Evolutionary conservation across 371 early-diverging fungal genomes (phyloP).

Genomic region (Mortierella sp.): DNA sequence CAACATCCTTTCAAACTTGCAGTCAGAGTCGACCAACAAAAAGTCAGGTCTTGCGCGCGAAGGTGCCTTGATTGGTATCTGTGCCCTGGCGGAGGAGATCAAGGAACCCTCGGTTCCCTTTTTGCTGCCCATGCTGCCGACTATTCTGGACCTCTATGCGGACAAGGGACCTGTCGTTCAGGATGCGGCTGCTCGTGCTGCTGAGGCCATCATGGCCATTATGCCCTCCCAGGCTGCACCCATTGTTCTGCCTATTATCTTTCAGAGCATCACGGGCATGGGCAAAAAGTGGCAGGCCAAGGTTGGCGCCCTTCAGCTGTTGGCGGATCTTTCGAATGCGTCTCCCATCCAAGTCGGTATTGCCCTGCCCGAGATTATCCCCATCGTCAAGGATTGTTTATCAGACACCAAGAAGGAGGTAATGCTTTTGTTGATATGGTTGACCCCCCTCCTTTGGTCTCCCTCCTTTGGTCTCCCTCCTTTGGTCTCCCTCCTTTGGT

Average conservation of each 20-base stretch:
- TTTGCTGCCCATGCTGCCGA: slow-evolving; percentile 66
- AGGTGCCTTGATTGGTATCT: slow-evolving; percentile 74
- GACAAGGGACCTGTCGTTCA: slow-evolving; percentile 76
- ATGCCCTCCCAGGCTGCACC: slow-evolving; percentile 69
- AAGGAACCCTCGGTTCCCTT: slow-evolving; percentile 73
- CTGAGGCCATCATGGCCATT: slow-evolving; percentile 63
- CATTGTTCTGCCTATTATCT: slow-evolving; percentile 70
- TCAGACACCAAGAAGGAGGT: slow-evolving; percentile 82
- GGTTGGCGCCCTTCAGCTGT: slow-evolving; percentile 70
- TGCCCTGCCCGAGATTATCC: slow-evolving; percentile 78
- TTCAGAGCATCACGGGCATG: slow-evolving; percentile 71
- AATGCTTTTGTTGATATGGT: slow-evolving; percentile 15
- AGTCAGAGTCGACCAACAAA: slow-evolving; percentile 70
- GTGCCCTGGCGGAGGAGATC: slow-evolving; percentile 67
- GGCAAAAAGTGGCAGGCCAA: slow-evolving; percentile 85
- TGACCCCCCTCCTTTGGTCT: neutral
- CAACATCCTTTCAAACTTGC: slow-evolving; percentile 68
- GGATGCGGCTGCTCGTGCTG: slow-evolving; percentile 72
- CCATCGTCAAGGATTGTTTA: slow-evolving; percentile 79
- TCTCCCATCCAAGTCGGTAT: slow-evolving; percentile 71
- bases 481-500: neutral
- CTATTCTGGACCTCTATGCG: slow-evolving; percentile 72
- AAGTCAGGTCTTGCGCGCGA: slow-evolving; percentile 76
- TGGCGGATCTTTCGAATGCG: slow-evolving; percentile 67
- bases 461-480: neutral